A percentile compares a stretch with the other conserved stretches of the same genome.
Conservation (phyloP, 371 early-diverging fungal genomes). For the Mucor lusitanicus region DNA sequence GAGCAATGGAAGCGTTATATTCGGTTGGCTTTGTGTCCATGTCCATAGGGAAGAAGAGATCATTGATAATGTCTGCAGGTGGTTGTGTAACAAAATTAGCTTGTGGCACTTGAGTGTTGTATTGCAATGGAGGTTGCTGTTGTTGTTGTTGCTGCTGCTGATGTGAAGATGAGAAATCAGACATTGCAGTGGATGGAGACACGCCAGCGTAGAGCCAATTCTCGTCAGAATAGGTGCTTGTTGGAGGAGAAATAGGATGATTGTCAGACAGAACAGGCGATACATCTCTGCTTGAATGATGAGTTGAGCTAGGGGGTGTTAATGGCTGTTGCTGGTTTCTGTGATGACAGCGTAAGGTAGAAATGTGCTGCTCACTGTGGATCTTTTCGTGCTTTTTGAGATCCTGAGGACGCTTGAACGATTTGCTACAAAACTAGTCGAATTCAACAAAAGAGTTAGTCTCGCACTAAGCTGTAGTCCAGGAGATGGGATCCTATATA, state of each 20-base stretch:
- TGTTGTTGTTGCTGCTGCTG: not conserved
- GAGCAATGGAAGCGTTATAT: slow-evolving; percentile 18
- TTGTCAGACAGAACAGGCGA: slow-evolving; percentile 20
- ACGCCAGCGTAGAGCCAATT: slow-evolving; percentile 17
- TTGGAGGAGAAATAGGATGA: slow-evolving; percentile 30
- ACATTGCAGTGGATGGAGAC: slow-evolving; percentile 10
- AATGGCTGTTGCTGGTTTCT: slow-evolving; percentile 11
- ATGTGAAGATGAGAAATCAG: slow-evolving; percentile 1
- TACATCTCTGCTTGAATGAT: slow-evolving; percentile 22
- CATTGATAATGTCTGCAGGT: slow-evolving; percentile 18
- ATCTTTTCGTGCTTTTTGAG: slow-evolving; percentile 88
- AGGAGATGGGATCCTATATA: slow-evolving; percentile 21
- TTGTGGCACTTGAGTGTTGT: not conserved
- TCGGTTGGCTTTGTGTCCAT: slow-evolving; percentile 10
- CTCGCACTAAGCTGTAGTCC: not conserved
- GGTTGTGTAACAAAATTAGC: slow-evolving; percentile 13
- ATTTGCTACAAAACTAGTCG: slow-evolving; percentile 66
- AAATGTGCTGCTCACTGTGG: slow-evolving; percentile 59
- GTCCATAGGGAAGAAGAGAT: slow-evolving; percentile 28
- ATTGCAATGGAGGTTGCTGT: not conserved
- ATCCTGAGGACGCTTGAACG: slow-evolving; percentile 91
- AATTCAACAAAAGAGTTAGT: not conserved
- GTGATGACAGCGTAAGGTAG: slow-evolving; percentile 18
- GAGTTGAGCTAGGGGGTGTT: slow-evolving; percentile 19
- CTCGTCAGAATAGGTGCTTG: slow-evolving; percentile 28